Evolutionary conservation across 495 filamentous ascomycete species (phyloP).

Genomic region (Penicillium ochrochloron): DNA sequence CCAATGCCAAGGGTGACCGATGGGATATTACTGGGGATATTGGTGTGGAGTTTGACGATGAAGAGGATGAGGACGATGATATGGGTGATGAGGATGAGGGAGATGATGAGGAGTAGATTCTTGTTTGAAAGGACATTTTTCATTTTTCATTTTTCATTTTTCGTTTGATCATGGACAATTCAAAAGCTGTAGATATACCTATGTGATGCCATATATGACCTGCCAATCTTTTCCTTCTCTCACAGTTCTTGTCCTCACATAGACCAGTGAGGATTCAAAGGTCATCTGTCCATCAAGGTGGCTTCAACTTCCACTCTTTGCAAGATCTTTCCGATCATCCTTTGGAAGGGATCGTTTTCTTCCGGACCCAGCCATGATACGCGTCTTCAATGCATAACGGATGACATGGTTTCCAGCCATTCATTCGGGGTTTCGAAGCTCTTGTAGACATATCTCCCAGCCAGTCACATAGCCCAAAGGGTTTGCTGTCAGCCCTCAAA

Average conservation of each 20-base stretch:
- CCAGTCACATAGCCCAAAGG: too few species aligned
- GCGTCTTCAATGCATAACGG: too few species aligned
- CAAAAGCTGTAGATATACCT: conserved; percentile 22
- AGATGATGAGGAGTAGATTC: conserved; percentile 21
- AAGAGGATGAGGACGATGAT: conserved; percentile 46
- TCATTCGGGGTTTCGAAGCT: too few species aligned
- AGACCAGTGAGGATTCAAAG: background rate
- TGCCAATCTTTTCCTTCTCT: background rate
- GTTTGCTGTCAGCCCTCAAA: too few species aligned
- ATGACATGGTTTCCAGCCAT: too few species aligned
- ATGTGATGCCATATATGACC: conserved; percentile 2
- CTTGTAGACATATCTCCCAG: too few species aligned
- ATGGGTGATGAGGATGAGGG: conserved; percentile 33
- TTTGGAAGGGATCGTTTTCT: too few species aligned
- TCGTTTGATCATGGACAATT: background rate
- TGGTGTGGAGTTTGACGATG: conserved; percentile 51
- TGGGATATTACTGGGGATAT: conserved; percentile 84
- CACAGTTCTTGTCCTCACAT: background rate
- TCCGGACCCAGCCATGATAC: too few species aligned
- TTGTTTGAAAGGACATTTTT: background rate
- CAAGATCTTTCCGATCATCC: too few species aligned
- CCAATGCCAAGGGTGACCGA: conserved; percentile 78
- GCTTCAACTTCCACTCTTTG: background rate
- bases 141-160: too few species aligned
- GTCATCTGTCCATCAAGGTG: too few species aligned